Base-by-base conservation (phyloP, 805 yeast genomes). In the Ascoidea rubescens region DNA sequence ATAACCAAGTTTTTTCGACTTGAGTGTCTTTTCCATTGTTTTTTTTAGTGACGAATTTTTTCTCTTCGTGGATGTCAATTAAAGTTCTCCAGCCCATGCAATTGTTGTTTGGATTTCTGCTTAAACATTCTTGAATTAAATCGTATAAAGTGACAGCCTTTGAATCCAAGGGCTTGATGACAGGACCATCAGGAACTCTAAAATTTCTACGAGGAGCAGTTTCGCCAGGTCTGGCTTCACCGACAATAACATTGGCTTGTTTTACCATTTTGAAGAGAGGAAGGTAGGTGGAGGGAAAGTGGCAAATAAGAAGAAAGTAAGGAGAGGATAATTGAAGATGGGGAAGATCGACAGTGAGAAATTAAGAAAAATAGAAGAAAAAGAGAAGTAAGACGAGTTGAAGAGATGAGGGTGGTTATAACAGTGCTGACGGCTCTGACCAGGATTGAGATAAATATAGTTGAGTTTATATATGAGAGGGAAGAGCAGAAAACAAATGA, bases 1-100 rank as follows among this genome's bases (percentile, higher is more conserved):
- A 91, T 52, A 75, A 69, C 99, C 99, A 93, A 51, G 82, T 82
- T 71, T 93, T 93, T 62, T 85, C 88, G 50, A 84, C 83, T 58
- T 78, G 72, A 32, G 67, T 70, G 52, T 78, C 78, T 64, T 84
- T 75, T 54, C 97, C 98, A 59, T 90, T 85, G 49, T 93, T 71
- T 50, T 77, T 63, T 71, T 88, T 90, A 55, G 78, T 80, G 54
- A 93, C 76, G 61, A 71, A 73, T 68, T 87, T 89, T 50, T 71
- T 75, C 65, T 93, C 97, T 52, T 70, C 77, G 67, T 88, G 91
- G 51, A 86, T 65, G 52, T 88, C 91, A 49, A 76, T 60, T 54
- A 85, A 69, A 54, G 82, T 80, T 72, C 99, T 83, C 79, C 85
- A 82, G 49, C 87, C 96, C 74, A 87, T 76, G 44, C 80, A 79